These are phyloP conservation scores for Mallotus japonicus DNA, from an alignment of 441 rosid genomes.

Conservation along the genomic window DNA sequence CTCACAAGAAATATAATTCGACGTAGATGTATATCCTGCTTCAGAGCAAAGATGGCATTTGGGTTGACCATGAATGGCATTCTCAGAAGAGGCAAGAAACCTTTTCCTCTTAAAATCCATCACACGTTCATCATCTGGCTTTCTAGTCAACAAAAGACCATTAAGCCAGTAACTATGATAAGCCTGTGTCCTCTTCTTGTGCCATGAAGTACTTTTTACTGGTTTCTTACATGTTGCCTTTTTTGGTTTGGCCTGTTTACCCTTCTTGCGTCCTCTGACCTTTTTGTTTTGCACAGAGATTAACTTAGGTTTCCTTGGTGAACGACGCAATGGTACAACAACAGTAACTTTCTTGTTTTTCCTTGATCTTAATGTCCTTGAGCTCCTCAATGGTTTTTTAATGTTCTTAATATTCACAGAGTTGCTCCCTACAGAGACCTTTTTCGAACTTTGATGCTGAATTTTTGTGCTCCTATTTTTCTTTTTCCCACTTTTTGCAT, in stretches of 20 bases:
- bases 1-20: constrained; percentile 68
- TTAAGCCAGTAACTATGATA: constrained; percentile 74
- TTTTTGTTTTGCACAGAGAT: constrained; percentile 46
- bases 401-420: constrained; percentile 40
- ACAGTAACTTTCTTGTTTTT: constrained; percentile 52
- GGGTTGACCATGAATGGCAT: constrained; percentile 42
- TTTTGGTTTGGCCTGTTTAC: constrained; percentile 44
- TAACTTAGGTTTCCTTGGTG: constrained; percentile 62
- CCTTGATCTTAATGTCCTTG: constrained; percentile 34
- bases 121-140: constrained; percentile 66
- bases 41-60: constrained; percentile 73
- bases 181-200: constrained; percentile 59
- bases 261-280: constrained; percentile 41
- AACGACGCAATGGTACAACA: constrained; percentile 76
- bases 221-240: constrained; percentile 43
- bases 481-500: constrained; percentile 37
- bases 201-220: constrained; percentile 36
- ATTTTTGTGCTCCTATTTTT: constrained; percentile 33
- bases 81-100: constrained; percentile 38
- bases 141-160: constrained; percentile 73
- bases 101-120: constrained; percentile 47
- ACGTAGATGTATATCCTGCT: constrained; percentile 41
- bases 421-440: constrained; percentile 33
- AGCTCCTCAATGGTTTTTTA: constrained; percentile 35
- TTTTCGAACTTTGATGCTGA: constrained; percentile 45